Base-by-base conservation (phyloP, 495 filamentous ascomycete genomes). In the Aspergillus leporis region DNA sequence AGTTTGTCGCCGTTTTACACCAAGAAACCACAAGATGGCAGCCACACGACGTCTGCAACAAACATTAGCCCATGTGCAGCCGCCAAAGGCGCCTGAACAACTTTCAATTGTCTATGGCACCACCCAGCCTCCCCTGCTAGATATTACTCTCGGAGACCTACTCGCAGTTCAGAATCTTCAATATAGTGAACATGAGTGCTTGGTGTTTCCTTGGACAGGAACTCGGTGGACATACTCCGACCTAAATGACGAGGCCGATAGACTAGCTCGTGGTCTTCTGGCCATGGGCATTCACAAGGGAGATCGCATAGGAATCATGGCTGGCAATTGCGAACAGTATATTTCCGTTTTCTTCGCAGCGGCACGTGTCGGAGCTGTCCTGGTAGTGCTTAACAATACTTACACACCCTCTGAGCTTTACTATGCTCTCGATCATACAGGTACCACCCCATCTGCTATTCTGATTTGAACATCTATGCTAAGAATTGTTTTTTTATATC, bases 371-470 rank as follows among this genome's bases (percentile, higher is more conserved):
- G 86, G 86, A 16, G 85, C 83, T 30, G 83, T 87, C 21, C 68
- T 88, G 46, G 86, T 90, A 5, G 87, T 88, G 30, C 72, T 89
- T 61, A 89, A 90, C 71, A 88, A 87, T 72, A 90, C 85, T 0
- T 89, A 90, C 63, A 90, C 86, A 23, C 77, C 83, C 0, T 79
- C 77, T 14, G 87, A 90, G 67, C 78, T 84, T 4, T 74, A 81
- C 57, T 82, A 85, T 66, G 87, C 84, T 28, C 69, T 90, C n/a
- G 78, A 78, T 50, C 86, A 89, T 61, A 82, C 84, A 8, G 83
- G 85, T 85, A 71, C 54, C 68, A 1, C 3, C 23, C 23, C 13
- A 21, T 61, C 56, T 16, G 28, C 53, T n/a, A 41, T 32, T 55
- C 2, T 18, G 16, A 45, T 23, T 31, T 38, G 9, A n/a, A 59